Base-by-base conservation (phyloP, 495 filamentous ascomycete genomes). In the Talaromyces thailandensis region DNA sequence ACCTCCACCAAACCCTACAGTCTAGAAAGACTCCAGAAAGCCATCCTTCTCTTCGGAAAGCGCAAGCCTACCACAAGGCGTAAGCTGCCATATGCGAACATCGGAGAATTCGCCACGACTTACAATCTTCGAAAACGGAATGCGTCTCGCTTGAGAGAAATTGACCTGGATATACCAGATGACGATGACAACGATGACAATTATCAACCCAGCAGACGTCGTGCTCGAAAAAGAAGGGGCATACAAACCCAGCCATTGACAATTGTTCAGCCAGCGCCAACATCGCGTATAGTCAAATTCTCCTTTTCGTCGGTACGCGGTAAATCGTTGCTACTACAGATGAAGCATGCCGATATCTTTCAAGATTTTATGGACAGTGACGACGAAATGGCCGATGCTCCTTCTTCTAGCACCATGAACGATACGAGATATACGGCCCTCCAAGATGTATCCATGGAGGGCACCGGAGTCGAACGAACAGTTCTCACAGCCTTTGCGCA, bases 401-500 rank as follows among this genome's bases (percentile, higher is more conserved):
- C 43, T 48, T 18, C 14, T 43, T 3, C 43, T 6, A 18, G 18
- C 8, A 48, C 18, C 6, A 21, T 4, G 14, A 48, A 48, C 14
- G 6, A 23, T 23, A 21, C 43, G 9, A 48, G n/a, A 48, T n/a
- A 48, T 18, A 9, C 9, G 11, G 23, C 26, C 6, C 51, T 28
- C 23, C 40, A 60, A 50, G 32, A 26, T 23, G 59, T 21, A 51
- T 50, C 26, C 4, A 51, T 52, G 25, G 14, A n/a, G 28, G 23
- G 16, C n/a, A 14, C 25, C 12, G 21, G 4, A 58, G 18, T 25
- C 7, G 59, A 37, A 31, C 63, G 59, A 16, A 67, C 45, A 11
- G 74, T 76, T 53, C 58, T 28, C 5, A 80, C 76, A 5, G 68
- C 65, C 9, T 69, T 75, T 59, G 66, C 71, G 11, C 75, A 80